Evolutionary conservation across 352 stramenopile genomes (phyloP).

Genomic region (Globisporangium lucens): DNA sequence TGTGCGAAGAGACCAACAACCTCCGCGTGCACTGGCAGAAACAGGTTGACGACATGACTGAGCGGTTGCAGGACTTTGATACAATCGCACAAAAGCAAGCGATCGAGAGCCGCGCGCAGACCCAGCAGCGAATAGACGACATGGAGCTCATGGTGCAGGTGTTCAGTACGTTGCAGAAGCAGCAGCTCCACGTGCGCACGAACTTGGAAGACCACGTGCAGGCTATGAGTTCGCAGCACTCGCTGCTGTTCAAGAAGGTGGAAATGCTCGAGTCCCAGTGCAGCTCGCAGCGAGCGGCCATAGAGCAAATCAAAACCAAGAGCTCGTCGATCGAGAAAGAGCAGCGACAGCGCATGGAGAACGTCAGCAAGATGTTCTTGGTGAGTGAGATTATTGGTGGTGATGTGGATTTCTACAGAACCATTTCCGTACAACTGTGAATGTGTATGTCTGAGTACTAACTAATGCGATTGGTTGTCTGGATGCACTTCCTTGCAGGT

Average conservation of each 20-base stretch:
- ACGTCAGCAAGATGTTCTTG: constrained; percentile 74
- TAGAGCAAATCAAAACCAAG: constrained; percentile 59
- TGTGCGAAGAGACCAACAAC: constrained; percentile 65
- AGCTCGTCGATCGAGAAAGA: constrained; percentile 59
- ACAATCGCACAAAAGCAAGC: constrained; percentile 36
- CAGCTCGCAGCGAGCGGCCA: constrained; percentile 24
- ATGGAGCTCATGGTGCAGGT: constrained; percentile 76
- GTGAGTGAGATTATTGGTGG: constrained; percentile 21
- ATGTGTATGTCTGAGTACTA: no score
- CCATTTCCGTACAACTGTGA: neutral
- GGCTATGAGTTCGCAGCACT: constrained; percentile 31
- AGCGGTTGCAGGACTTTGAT: constrained; percentile 59
- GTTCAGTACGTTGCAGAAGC: constrained; percentile 57
- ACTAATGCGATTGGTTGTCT: neutral
- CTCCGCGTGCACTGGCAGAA: constrained; percentile 69
- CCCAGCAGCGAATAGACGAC: constrained; percentile 63
- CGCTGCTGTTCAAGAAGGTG: constrained; percentile 52
- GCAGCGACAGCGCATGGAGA: constrained; percentile 70
- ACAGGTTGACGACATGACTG: constrained; percentile 62
- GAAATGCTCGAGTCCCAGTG: constrained; percentile 50
- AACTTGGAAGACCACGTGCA: constrained; percentile 56
- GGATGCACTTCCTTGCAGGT: constrained; percentile 26
- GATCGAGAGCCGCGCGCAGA: constrained; percentile 34
- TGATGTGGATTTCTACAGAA: neutral
- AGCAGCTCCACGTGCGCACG: constrained; percentile 53